Evolutionary conservation across 2,329 filamentous ascomycete species (phyloP), one percentile per base, ranked within the genome.

Genomic region (Trichoderma endophyticum): DNA sequence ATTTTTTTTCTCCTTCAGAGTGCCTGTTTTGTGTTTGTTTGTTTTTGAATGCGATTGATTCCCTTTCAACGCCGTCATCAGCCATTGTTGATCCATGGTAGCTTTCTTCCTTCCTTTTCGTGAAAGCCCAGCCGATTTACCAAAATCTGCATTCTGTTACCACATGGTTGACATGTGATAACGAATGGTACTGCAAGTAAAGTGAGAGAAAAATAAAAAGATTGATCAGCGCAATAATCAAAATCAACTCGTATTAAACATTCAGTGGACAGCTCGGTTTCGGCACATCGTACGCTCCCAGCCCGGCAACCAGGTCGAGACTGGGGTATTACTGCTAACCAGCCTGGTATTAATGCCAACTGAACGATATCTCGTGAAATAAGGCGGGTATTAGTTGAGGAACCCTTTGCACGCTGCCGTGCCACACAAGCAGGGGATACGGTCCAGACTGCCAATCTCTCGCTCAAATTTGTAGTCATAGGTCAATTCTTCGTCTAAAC

Each of bases 381-480:
- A 61, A 61, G 24, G n/a, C 15, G 26, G 39, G n/a, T 48, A 34
- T 89, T 87, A 99, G 84, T 99, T 99, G 83, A 99, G 93, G 86
- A 98, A 99, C 75, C 96, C 96, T 86, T 99, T 99, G 86, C 96
- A 99, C 62, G 94, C 94, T 34, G 95, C 90, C 57, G 95, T 98
- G 73, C 96, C 96, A 82, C 96, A 99, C 65, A 99, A 90, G 85
- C 96, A 99, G 65, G 96, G 96, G 77, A 99, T 98, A 75, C 96
- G 93, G 82, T 99, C 96, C 74, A 94, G 89, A 77, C 94, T 97
- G 78, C 94, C 94, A 79, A 97, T 93, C 83, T 99, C 96, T 77
- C 96, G 93, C 85, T 99, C 96, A 82, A 99, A 99, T 83, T 99
- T 99, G 88, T 99, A 99, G 85, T 99, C 96, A 85, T 99, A 99